These are phyloP conservation scores for Tolypocladium album DNA, from an alignment of 2,329 filamentous ascomycete species.

Conservation along the genomic window DNA sequence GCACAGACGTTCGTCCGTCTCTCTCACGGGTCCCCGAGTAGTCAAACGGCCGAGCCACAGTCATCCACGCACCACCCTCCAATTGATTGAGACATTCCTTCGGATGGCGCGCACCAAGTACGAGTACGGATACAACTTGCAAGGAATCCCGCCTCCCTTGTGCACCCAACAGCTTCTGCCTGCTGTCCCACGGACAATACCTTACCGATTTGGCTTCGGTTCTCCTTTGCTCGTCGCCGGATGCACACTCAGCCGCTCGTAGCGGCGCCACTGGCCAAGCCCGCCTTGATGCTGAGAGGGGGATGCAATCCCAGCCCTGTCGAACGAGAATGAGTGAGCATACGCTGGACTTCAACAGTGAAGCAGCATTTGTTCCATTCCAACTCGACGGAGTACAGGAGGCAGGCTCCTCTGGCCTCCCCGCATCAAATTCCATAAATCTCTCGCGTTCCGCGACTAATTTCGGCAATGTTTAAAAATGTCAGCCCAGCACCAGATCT, in stretches of 20 bases:
- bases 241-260: neutral
- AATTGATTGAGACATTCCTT: constrained; percentile 1
- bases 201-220: neutral
- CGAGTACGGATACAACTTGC: neutral
- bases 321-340: no score
- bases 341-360: neutral
- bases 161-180: neutral
- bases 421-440: neutral
- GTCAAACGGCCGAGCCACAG: neutral
- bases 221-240: neutral
- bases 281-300: neutral
- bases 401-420: neutral
- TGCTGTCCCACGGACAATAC: neutral
- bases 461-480: neutral
- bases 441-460: neutral
- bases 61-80: neutral
- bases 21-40: neutral
- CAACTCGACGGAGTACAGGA: neutral
- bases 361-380: neutral
- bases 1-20: neutral
- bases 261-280: neutral
- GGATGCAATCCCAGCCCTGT: neutral
- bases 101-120: neutral
- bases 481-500: neutral
- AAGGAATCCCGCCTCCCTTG: neutral